Evolutionary conservation across 495 filamentous ascomycete genomes (phyloP), one percentile per base, ranked within the genome.

Genomic region (Amphirosellinia nigrospora): DNA sequence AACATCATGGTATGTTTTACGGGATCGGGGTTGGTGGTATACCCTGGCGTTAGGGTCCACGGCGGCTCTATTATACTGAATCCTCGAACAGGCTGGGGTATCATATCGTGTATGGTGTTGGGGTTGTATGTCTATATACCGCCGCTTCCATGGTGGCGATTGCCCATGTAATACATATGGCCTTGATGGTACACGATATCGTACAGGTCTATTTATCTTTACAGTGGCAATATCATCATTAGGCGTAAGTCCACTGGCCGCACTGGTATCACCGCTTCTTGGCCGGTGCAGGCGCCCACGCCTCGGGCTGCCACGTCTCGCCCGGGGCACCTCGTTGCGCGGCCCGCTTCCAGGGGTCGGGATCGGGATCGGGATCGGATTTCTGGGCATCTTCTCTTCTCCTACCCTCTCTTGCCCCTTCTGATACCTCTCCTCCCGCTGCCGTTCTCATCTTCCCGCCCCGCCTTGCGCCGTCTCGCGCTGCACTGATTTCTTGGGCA

Each of bases 251-350:
- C 7, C 7, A 56, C 53, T n/a, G 28, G 30, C 15, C 8, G 15
- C 19, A 5, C 36, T 9, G n/a, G 30, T 16, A 13, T 45, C 71
- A 74, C 66, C 76, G 80, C 75, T 77, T 78, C 70, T 65, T 75
- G 1, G 75, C 70, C 53, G 76, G 48, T 59, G 81, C 69, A 38
- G 91, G 92, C 3, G 79, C 82, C 94, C 94, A 97, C 6, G 85
- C 80, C 63, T 90, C 79, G 0, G 94, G 94, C 79, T 95, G 91
- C 91, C 91, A 97, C 4, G 84, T 84, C 73, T 93, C 90, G 32
- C 92, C 84, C 16, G 92, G 89, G 0, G 79, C 85, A 75, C 72
- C 80, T 50, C 43, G 34, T 30, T 64, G 46, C 76, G 67, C 78
- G 74, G 66, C 78, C 48, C 79, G 79, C 50, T 88, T 87, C 90